Base-by-base conservation (phyloP, 2,329 filamentous ascomycete genomes). In the Westerdykella ornata region DNA sequence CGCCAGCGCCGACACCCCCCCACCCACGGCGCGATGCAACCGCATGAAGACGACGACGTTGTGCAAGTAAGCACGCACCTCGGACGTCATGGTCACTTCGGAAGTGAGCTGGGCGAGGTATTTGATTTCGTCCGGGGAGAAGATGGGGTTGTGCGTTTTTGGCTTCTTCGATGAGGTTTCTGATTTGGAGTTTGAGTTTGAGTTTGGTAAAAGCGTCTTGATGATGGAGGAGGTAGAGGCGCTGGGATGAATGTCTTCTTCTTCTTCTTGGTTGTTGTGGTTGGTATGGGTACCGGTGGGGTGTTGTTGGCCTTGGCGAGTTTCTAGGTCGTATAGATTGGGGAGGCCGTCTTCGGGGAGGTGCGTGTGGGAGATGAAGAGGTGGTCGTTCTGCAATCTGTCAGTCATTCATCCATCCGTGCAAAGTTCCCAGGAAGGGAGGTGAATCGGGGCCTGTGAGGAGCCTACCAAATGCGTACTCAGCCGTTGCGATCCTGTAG, bases 361-460 rank as follows among this genome's bases (percentile, higher is more conserved):
- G 56, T 97, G 88, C 69, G 82, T 86, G 63, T 97, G 89, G 0
- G 86, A 90, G 43, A 97, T 81, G 60, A 88, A 87, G 51, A 97
- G 83, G 49, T 85, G 80, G 44, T 97, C 88, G 54, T 88, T 94
- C 64, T 87, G 75, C 81, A 75, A 22, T 65, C 67, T 16, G 71
- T 54, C 75, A 37, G 82, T 3, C 22, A 26, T 9, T 7, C 7
- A 11, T 26, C 22, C 12, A 3, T 31, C 20, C 3, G 14, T 14
- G 0, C 17, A n/a, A n/a, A n/a, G n/a, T n/a, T 28, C 30, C 1
- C 3, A 4, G 72, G 69, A 33, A 12, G 14, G 29, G 16, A 11
- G 20, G 15, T 9, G 37, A 47, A n/a, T 36, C 14, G 8, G 8
- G 3, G 22, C 22, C 8, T 26, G 15, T 16, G 19, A 40, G 18